A percentile compares a stretch with the other conserved stretches of the same genome.
Evolutionary conservation across 805 yeast species (phyloP).

Genomic region (Metahyphopichia silvanorum): DNA sequence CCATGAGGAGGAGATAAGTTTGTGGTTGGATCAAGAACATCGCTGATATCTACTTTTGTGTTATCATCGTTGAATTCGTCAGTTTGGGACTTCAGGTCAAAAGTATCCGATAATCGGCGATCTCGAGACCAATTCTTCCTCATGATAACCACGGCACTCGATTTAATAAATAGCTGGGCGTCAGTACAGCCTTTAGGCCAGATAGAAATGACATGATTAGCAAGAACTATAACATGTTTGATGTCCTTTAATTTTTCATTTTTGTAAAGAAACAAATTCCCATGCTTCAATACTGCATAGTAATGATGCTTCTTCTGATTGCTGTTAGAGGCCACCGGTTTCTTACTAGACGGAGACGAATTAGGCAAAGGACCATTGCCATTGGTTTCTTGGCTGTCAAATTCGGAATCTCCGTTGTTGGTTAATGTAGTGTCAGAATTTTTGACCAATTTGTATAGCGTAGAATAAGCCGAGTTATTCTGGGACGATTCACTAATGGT

Average conservation of each 20-base stretch:
- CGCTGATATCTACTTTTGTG: slow-evolving; percentile 17
- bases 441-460: slow-evolving; percentile 45
- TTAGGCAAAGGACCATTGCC: slow-evolving; percentile 4
- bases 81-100: slow-evolving; percentile 9
- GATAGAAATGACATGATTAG: slow-evolving; percentile 64
- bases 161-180: slow-evolving; percentile 75
- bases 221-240: slow-evolving; percentile 74
- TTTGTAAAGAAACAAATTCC: slow-evolving; percentile 80
- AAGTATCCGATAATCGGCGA: slow-evolving; percentile 15
- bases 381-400: slow-evolving; percentile 4
- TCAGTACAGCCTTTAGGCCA: slow-evolving; percentile 84
- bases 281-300: slow-evolving; percentile 76
- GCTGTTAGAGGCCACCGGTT: slow-evolving; percentile 2
- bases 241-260: slow-evolving; percentile 64
- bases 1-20: slow-evolving; percentile 33
- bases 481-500: slow-evolving; percentile 38
- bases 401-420: slow-evolving; percentile 2
- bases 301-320: slow-evolving; percentile 52
- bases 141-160: slow-evolving; percentile 73
- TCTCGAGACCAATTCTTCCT: slow-evolving; percentile 39
- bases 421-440: slow-evolving; percentile 1
- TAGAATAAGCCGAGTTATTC: slow-evolving; percentile 55
- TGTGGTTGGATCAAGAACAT: slow-evolving; percentile 18
- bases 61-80: slow-evolving; percentile 4
- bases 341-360: slow-evolving; percentile 1